These are phyloP conservation scores for Scedosporium dehoogii DNA, from an alignment of 2,329 filamentous ascomycete genomes.

Conservation along the genomic window DNA sequence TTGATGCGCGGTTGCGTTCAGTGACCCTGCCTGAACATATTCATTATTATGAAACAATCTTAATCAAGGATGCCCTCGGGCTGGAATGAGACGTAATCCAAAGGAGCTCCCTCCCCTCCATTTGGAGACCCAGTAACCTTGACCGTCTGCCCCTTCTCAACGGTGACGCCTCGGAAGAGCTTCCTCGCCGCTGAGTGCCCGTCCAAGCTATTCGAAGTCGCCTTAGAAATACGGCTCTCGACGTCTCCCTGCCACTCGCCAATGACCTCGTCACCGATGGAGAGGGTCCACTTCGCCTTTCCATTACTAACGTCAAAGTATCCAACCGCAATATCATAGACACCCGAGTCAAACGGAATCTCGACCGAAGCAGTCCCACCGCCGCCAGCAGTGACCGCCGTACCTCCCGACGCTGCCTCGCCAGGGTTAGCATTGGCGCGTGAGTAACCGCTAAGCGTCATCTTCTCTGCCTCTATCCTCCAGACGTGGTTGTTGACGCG, in stretches of 20 bases:
- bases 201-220: constrained; percentile 48
- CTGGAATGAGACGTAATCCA: constrained; percentile 58
- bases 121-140: constrained; percentile 47
- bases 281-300: constrained; percentile 43
- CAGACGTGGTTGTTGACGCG: constrained; percentile 53
- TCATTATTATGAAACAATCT: not conserved
- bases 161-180: constrained; percentile 41
- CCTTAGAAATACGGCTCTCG: constrained; percentile 50
- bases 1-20: no score
- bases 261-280: constrained; percentile 39
- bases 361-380: constrained; percentile 34
- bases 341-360: constrained; percentile 39
- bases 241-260: constrained; percentile 50
- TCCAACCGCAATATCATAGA: constrained; percentile 54
- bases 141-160: constrained; percentile 41
- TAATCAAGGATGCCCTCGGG: constrained; percentile 48
- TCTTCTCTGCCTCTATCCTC: constrained; percentile 59
- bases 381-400: constrained; percentile 43
- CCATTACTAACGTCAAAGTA: constrained; percentile 57
- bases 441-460: constrained; percentile 50
- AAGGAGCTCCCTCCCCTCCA: constrained; percentile 51
- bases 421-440: constrained; percentile 43
- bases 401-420: constrained; percentile 44
- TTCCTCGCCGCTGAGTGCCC: constrained; percentile 55
- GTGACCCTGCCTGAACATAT: no score